phyloP scores from a whole-genome alignment of 345 rosid species.

The Eucalyptus sp. region DNA sequence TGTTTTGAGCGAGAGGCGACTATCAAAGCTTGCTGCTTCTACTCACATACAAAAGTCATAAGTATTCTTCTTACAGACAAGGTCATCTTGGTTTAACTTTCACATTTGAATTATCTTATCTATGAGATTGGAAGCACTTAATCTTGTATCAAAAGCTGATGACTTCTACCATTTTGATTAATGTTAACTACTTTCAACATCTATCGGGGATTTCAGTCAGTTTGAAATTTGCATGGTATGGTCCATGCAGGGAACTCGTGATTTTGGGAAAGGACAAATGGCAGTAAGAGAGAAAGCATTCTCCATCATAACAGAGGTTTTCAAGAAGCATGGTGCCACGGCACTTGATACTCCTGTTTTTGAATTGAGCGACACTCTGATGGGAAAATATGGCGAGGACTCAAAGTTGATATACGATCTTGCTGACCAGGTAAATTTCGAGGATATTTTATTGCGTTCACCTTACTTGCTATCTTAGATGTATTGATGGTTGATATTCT shows the following conservation, averaged over 20 bases:
- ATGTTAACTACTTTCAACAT: neutral
- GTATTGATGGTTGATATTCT: neutral
- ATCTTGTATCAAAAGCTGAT: neutral
- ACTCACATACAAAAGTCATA: neutral
- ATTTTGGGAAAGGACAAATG: constrained; percentile 88
- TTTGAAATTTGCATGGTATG: neutral
- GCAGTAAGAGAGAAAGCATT: constrained; percentile 68
- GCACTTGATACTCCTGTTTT: constrained; percentile 93
- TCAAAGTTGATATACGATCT: constrained; percentile 88
- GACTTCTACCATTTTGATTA: neutral
- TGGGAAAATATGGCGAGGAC: constrained; percentile 94
- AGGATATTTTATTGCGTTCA: neutral
- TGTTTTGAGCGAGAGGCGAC: neutral
- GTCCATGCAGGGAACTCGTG: constrained; percentile 67
- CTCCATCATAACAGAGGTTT: constrained; percentile 56
- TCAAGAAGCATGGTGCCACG: constrained; percentile 86
- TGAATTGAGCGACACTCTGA: constrained; percentile 86
- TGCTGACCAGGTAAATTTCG: constrained; percentile 69
- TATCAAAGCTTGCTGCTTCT: neutral
- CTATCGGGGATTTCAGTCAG: neutral
- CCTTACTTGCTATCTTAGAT: neutral
- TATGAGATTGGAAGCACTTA: neutral
- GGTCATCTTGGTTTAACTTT: neutral
- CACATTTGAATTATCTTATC: neutral
- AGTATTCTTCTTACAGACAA: neutral